Conservation (phyloP, 2,329 filamentous ascomycete genomes). For the Colletotrichum tofieldiae region DNA sequence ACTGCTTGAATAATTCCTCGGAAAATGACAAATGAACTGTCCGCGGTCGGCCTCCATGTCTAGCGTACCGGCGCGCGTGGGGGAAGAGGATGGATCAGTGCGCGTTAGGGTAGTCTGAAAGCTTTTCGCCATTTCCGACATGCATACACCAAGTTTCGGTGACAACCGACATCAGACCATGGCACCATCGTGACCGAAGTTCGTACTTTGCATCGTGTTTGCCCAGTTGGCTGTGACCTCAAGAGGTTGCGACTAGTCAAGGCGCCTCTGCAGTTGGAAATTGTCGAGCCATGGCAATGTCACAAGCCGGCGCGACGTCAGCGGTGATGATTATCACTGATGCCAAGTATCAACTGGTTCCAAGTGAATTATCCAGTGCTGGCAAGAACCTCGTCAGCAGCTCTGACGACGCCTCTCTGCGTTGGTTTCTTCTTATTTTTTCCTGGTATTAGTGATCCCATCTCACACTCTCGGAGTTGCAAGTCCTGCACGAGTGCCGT, state of each 20-base stretch:
- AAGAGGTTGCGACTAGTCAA: conserved; percentile 12
- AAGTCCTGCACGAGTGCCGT: background rate
- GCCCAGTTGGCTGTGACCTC: background rate
- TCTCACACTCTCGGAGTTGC: background rate
- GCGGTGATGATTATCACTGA: background rate
- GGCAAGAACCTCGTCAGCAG: background rate
- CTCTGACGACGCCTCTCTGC: too few relatives aligned
- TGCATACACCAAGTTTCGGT: conserved; percentile 6
- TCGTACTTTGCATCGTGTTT: background rate
- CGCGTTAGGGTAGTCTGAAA: background rate
- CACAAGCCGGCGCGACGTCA: conserved; percentile 3
- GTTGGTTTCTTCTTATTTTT: background rate
- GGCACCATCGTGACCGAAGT: background rate
- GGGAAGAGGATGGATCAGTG: background rate
- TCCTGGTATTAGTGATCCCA: background rate
- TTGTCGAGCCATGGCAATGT: conserved; percentile 14
- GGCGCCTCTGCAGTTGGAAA: background rate
- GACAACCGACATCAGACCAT: conserved; percentile 25
- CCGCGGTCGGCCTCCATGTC: background rate
- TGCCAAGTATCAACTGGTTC: background rate
- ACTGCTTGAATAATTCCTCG: background rate
- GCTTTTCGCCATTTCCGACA: conserved; percentile 34
- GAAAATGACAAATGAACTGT: background rate
- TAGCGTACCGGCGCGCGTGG: conserved; percentile 16
- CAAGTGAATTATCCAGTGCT: background rate